Conservation (phyloP, 768 basidiomycete species). For the Suillus brevipes region DNA sequence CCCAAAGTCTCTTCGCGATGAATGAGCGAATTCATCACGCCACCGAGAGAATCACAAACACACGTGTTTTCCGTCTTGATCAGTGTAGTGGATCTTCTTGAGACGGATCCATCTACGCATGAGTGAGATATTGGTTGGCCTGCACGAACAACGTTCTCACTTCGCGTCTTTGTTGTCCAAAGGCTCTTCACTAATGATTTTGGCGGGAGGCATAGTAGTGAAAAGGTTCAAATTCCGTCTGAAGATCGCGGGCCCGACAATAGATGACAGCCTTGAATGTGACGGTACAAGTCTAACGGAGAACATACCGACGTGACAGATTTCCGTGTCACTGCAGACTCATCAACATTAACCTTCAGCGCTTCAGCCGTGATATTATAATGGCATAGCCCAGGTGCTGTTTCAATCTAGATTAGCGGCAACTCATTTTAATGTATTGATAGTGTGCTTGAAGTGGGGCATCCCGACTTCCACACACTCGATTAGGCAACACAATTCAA, state of each 20-base stretch:
- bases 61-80: conserved; percentile 76
- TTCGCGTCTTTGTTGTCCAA: conserved; percentile 58
- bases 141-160: conserved; percentile 35
- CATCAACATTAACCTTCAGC: too few species aligned
- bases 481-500: too few species aligned
- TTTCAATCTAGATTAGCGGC: too few species aligned
- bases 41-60: conserved; percentile 13
- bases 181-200: conserved; percentile 52
- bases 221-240: background rate
- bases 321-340: too few species aligned
- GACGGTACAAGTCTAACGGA: background rate
- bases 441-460: too few species aligned
- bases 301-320: background rate
- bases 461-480: too few species aligned
- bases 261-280: background rate
- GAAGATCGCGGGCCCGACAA: background rate
- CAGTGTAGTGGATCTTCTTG: conserved; percentile 78
- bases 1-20: conserved; percentile 72
- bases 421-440: too few species aligned
- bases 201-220: conserved; percentile 41
- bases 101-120: conserved; percentile 75
- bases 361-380: too few species aligned
- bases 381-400: too few species aligned
- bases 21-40: conserved; percentile 1
- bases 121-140: background rate